phyloP scores from a whole-genome alignment of 331 rosid genomes.

The Prunus yedoensis region DNA sequence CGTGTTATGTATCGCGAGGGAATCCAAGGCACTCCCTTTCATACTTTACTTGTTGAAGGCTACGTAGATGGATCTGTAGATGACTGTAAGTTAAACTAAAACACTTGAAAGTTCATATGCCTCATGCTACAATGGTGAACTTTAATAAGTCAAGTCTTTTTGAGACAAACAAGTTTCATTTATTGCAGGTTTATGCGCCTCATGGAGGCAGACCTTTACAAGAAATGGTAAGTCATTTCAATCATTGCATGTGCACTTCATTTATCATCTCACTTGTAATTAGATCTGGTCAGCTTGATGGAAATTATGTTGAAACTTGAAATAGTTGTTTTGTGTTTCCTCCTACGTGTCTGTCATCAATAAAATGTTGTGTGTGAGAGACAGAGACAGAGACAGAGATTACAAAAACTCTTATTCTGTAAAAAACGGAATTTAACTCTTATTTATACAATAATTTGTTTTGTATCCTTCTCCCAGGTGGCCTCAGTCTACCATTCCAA shows the following conservation, averaged over 20 bases:
- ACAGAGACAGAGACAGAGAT: not conserved
- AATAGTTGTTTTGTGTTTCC: not conserved
- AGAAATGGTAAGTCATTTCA: slow-evolving; percentile 66
- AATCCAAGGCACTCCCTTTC: slow-evolving; percentile 77
- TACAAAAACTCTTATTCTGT: not conserved
- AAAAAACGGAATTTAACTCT: not conserved
- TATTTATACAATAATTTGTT: slow-evolving; percentile 10
- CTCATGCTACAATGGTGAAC: not conserved
- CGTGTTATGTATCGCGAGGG: slow-evolving; percentile 99
- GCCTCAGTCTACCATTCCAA: slow-evolving; percentile 76
- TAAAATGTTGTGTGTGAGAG: not conserved
- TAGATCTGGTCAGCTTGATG: not conserved
- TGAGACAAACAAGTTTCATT: slow-evolving; percentile 6
- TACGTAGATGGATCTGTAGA: slow-evolving; percentile 83
- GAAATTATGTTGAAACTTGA: not conserved
- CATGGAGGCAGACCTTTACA: slow-evolving; percentile 78
- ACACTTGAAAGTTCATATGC: slow-evolving; percentile 10
- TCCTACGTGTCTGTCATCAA: not conserved
- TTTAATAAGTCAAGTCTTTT: slow-evolving; percentile 10
- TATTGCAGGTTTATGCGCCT: slow-evolving; percentile 74
- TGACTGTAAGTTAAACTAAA: slow-evolving; percentile 62
- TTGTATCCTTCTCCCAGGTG: slow-evolving; percentile 59
- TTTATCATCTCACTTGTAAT: slow-evolving; percentile 3
- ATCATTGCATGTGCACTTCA: not conserved
- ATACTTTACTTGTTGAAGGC: slow-evolving; percentile 88